Evolutionary conservation across 768 basidiomycete genomes (phyloP), one percentile per base, ranked within the genome.

Genomic region (Phylloporus sp.): DNA sequence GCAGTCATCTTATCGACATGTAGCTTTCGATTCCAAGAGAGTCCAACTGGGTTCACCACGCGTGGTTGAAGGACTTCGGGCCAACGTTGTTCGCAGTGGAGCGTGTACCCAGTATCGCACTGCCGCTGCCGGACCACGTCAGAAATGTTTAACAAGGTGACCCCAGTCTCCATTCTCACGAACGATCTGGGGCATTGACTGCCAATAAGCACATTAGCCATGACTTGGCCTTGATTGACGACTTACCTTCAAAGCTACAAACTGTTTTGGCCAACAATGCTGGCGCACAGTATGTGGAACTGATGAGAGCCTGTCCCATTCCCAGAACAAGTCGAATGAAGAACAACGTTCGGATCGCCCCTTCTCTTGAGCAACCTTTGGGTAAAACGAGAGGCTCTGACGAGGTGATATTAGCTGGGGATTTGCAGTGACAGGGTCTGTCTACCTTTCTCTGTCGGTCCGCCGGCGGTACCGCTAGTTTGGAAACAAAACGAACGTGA

Each of bases 301-400:
- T 8, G 63, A 63, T 27, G 69, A 67, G 49, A 75, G 63, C 13
- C 34, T 60, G 34, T 53, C 62, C 45, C 57, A 64, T 39, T 56
- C 59, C 76, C 75, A 77, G 54, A 59, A 70, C 32, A 74, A 59
- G 54, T 76, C 76, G 23, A 61, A 61, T n/a, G 64, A 73, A 20
- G 51, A 54, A 49, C 48, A 61, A 43, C 72, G 62, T 54, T 70
- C 65, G 9, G 65, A 63, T 36, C 36, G 52, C 44, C 68, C 72
- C 52, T 70, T 74, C 29, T 60, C 59, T 52, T 75, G 74, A 15
- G 75, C 74, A 47, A 76, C 71, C 49, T 62, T 70, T 26, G 76
- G 76, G 50, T 75, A 76, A 20, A 64, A 59, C 12, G 70, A 45
- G 49, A 59, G 66, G 45, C 52, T 49, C 69, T 67, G 51, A 8